Evolutionary conservation across 1,284 basidiomycete species (phyloP), one percentile per base, ranked within the genome.

Genomic region (Naganishia liquefaciens): DNA sequence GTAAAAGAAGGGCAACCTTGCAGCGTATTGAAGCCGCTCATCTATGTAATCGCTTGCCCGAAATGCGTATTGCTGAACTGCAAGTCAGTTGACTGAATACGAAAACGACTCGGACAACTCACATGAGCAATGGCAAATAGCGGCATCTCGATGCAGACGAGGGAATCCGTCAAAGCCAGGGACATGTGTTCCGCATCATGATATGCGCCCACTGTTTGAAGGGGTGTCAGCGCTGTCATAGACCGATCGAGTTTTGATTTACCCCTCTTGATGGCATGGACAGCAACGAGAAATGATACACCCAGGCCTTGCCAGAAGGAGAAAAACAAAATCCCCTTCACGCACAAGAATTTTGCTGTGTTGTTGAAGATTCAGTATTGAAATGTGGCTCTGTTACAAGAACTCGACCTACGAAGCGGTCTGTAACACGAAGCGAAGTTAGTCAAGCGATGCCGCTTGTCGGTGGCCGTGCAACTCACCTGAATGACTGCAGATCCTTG

Each of bases 141-240:
- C 0, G 95, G 94, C 95, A 99, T 98, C 80, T 99, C 95, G 65
- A 96, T 82, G 79, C 93, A 96, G 72, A 98, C 92, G 64, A 96
- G 82, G 10, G 88, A 87, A 77, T 96, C 93, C 19, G 89, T 91
- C 62, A 96, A 83, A 0, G 91, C 94, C 21, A 95, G 82, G 0
- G 91, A 92, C 73, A 97, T 91, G 73, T 91, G 88, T 74, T 95
- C 91, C n/a, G 82, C 82, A 76, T 95, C 91, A 15, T 86, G 90
- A 77, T 96, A 95, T 4, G 90, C 89, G 2, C 92, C 91, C 44
- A 93, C 80, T 81, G 69, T n/a, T n/a, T n/a, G 28, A 23, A 6
- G 5, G 23, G 19, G n/a, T 37, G 17, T 33, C 5, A 64, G 1
- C 43, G 2, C 44, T 21, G 11, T 54, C 27, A 37, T 33, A 21